Evolutionary conservation across 2,329 filamentous ascomycete species (phyloP).

Genomic region (Biscogniauxia sp.): DNA sequence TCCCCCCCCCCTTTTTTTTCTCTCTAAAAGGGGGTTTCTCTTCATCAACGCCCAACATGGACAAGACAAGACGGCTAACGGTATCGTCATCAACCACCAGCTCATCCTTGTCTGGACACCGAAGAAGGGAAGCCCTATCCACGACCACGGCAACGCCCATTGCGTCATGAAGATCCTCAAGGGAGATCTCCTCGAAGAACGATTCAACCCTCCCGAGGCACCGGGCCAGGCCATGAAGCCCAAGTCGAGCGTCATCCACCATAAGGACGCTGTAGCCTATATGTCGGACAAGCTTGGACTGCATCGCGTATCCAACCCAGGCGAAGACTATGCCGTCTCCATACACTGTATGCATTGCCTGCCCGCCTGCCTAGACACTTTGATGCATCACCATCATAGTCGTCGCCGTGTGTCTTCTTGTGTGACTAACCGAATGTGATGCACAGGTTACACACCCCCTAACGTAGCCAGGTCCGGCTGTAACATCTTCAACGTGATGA

Average conservation of each 20-base stretch:
- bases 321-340: slow-evolving; percentile 76
- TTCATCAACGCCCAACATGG: not conserved
- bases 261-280: slow-evolving; percentile 75
- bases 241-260: slow-evolving; percentile 66
- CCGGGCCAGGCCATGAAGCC: slow-evolving; percentile 51
- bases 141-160: slow-evolving; percentile 86
- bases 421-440: not conserved
- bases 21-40: not conserved
- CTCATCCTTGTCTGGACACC: slow-evolving; percentile 88
- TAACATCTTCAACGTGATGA: slow-evolving; percentile 74
- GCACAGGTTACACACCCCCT: slow-evolving; percentile 75
- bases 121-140: slow-evolving; percentile 77
- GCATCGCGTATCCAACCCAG: slow-evolving; percentile 76
- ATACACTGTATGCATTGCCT: slow-evolving; percentile 60
- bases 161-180: slow-evolving; percentile 89
- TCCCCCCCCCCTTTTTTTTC: no score
- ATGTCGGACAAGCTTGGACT: slow-evolving; percentile 89
- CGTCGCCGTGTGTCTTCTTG: no score
- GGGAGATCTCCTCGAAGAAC: slow-evolving; percentile 76
- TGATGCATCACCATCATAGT: no score
- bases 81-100: slow-evolving; percentile 41
- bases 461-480: slow-evolving; percentile 83
- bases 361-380: slow-evolving; percentile 17
- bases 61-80: slow-evolving; percentile 18
- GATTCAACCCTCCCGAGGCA: slow-evolving; percentile 67